Conservation (phyloP, 306 rosid genomes). For the Sindora glabra region DNA sequence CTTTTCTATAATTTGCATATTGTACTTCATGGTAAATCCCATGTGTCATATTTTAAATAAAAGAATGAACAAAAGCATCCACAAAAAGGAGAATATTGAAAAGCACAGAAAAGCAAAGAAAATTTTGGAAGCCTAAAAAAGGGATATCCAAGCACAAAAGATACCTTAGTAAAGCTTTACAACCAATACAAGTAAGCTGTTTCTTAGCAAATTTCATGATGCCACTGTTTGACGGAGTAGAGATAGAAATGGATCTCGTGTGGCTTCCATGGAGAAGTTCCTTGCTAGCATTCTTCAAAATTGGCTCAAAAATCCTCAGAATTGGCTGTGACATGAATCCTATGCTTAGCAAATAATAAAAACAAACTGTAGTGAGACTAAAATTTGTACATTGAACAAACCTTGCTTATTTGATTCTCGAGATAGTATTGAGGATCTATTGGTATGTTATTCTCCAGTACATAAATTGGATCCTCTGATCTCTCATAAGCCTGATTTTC, state of each 20-base stretch:
- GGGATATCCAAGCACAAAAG: neutral
- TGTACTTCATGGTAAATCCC: neutral
- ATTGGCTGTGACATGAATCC: conserved; percentile 67
- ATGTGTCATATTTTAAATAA: no score
- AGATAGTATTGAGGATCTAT: conserved; percentile 97
- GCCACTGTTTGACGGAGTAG: conserved; percentile 90
- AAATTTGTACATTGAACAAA: conserved; percentile 20
- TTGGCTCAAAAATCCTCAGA: conserved; percentile 92
- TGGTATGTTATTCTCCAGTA: conserved; percentile 89
- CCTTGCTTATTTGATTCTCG: conserved; percentile 96
- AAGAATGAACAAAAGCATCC: no score
- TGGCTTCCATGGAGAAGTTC: conserved; percentile 98
- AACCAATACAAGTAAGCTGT: conserved; percentile 82
- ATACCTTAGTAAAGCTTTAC: conserved; percentile 92
- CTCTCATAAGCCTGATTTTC: conserved; percentile 76
- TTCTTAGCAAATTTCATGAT: conserved; percentile 90
- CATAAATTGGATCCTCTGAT: conserved; percentile 97
- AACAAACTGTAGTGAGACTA: neutral
- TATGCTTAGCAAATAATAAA: conserved; percentile 11
- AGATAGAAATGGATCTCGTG: conserved; percentile 85
- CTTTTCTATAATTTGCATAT: neutral
- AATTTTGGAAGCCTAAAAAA: neutral
- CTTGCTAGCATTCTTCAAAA: conserved; percentile 88
- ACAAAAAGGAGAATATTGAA: conserved; percentile 3
- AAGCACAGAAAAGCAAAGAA: conserved; percentile 6